Conservation (phyloP, 2,329 filamentous ascomycete genomes). For the Alternaria rosae region DNA sequence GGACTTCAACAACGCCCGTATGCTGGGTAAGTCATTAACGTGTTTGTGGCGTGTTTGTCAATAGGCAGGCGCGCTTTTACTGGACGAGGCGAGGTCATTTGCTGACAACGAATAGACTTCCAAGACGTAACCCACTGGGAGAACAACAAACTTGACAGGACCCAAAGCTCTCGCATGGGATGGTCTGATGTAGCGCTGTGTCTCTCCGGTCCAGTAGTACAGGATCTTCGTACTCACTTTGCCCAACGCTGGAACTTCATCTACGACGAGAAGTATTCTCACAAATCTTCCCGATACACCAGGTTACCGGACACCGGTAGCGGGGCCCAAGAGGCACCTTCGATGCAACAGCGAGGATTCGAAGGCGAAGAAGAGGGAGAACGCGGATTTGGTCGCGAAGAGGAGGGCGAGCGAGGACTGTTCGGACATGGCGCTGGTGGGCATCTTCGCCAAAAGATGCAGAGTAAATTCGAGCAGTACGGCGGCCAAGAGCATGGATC, state of each 20-base stretch:
- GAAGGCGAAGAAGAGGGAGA: constrained; percentile 47
- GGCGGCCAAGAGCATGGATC: constrained; percentile 26
- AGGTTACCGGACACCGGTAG: constrained; percentile 39
- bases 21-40: constrained; percentile 67
- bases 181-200: constrained; percentile 89
- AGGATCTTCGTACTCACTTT: constrained; percentile 80
- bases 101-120: constrained; percentile 62
- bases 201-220: constrained; percentile 75
- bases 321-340: constrained; percentile 48
- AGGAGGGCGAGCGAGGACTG: constrained; percentile 44
- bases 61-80: neutral
- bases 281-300: constrained; percentile 61
- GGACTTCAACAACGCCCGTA: constrained; percentile 88
- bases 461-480: constrained; percentile 32
- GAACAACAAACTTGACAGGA: constrained; percentile 85
- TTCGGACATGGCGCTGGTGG: constrained; percentile 34
- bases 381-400: constrained; percentile 45
- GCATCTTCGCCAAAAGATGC: constrained; percentile 39
- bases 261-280: constrained; percentile 79
- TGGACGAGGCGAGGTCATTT: neutral
- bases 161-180: constrained; percentile 83
- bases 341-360: constrained; percentile 41
- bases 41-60: neutral
- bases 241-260: constrained; percentile 92
- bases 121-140: constrained; percentile 79